phyloP scores from a whole-genome alignment of 495 filamentous ascomycete species.

The Penicillium manginii region DNA sequence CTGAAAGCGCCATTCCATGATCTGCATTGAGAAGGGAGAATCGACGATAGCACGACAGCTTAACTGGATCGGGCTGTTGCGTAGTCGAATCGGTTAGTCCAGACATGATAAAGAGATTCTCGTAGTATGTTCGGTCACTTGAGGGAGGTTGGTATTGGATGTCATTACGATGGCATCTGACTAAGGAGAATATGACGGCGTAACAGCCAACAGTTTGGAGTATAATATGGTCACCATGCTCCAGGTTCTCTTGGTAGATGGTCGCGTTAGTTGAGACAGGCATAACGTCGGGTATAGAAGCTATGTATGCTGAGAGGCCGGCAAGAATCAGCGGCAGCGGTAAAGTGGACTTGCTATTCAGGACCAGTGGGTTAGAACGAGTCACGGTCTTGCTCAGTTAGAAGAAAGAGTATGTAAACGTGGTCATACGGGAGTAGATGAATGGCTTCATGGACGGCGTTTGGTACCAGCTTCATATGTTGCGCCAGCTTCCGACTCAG shows the following conservation, averaged over 20 bases:
- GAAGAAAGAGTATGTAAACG: too few relatives aligned
- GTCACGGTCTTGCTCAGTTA: too few relatives aligned
- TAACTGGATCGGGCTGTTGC: slow-evolving; percentile 20
- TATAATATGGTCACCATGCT: slow-evolving; percentile 28
- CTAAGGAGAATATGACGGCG: slow-evolving; percentile 36
- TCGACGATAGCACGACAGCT: slow-evolving; percentile 36
- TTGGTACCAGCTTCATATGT: slow-evolving; percentile 34
- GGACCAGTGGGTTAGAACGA: too few relatives aligned
- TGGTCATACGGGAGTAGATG: slow-evolving; percentile 30
- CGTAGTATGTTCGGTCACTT: slow-evolving; percentile 28
- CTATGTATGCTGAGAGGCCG: slow-evolving; percentile 39
- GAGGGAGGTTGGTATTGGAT: slow-evolving; percentile 27
- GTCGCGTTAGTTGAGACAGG: slow-evolving; percentile 24
- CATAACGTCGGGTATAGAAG: slow-evolving; percentile 27
- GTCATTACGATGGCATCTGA: slow-evolving; percentile 32
- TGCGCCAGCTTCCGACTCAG: slow-evolving; percentile 27
- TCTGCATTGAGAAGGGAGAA: slow-evolving; percentile 41
- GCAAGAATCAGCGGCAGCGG: slow-evolving; percentile 37
- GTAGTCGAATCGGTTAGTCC: slow-evolving; percentile 25
- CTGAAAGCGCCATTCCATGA: slow-evolving; percentile 39
- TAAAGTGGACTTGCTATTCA: slow-evolving; percentile 23
- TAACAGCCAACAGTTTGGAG: slow-evolving; percentile 35
- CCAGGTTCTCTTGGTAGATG: slow-evolving; percentile 31
- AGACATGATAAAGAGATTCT: slow-evolving; percentile 43
- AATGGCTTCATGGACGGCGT: slow-evolving; percentile 29